Evolutionary conservation across 257 asterid species (phyloP), one percentile per base, ranked within the genome.

Genomic region (Hygrophila difformis): DNA sequence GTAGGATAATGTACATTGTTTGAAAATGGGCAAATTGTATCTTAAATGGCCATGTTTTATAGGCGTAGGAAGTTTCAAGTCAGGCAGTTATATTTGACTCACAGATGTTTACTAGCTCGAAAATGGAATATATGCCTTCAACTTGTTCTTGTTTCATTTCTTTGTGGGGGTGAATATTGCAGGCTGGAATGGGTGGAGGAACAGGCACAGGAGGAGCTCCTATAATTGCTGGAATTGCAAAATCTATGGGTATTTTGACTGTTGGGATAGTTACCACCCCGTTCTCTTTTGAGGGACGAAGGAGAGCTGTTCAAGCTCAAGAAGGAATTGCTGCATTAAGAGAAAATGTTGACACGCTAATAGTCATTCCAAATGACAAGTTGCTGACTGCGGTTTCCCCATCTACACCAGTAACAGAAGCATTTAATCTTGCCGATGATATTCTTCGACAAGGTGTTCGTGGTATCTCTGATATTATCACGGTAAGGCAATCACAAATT

Each of bases 141-240:
- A 40, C 17, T 18, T 46, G 24, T 39, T 21, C 6, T 6, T 17
- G 31, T 10, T 10, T 49, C 15, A 23, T 15, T 26, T 23, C 24
- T 14, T 14, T 15, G 12, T 21, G 42, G 23, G 28, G 23, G 38
- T 24, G 12, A 58, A 35, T 33, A 51, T 56, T 66, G 56, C 95
- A 91, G 96, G 93, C 96, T 62, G 99, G 96, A 69, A 91, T 91
- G 99, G 99, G 99, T 45, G 99, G 99, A 49, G 99, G 96, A 56
- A 91, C 99, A 19, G 96, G 99, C 24, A 91, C 99, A 18, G 99
- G 99, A 34, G 99, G 68, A 55, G 99, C 96, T 57, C 99, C 99
- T 23, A 63, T 86, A 57, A 86, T 91, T 55, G 99, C 99, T 46
- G 99, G 93, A 35, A 51, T 84, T 38, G 93, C 95, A 54, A 91